A percentile compares a stretch with the other conserved stretches of the same genome.
Conservation (phyloP, 2,329 filamentous ascomycete genomes). For the Emergomyces orientalis region DNA sequence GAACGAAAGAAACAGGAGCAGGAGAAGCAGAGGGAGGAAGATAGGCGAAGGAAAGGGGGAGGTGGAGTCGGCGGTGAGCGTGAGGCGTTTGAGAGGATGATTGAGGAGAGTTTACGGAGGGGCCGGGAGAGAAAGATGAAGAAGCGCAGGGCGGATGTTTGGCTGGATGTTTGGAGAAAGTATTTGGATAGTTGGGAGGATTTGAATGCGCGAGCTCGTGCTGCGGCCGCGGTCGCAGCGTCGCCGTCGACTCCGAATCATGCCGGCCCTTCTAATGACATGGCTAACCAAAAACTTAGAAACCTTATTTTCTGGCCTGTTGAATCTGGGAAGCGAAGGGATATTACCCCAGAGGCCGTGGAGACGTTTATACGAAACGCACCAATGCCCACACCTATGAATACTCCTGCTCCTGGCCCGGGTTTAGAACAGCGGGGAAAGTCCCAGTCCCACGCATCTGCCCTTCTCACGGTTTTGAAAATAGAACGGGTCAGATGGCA, state of each 20-base stretch:
- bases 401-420: slow-evolving; percentile 12
- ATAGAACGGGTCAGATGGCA: slow-evolving; percentile 88
- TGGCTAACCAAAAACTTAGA: slow-evolving; percentile 22
- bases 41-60: slow-evolving; percentile 21
- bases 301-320: slow-evolving; percentile 64
- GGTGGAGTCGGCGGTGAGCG: slow-evolving; percentile 24
- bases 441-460: slow-evolving; percentile 12
- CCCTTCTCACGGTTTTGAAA: slow-evolving; percentile 54
- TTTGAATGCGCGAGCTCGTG: slow-evolving; percentile 27
- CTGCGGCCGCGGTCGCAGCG: slow-evolving; percentile 9
- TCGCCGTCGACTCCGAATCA: slow-evolving; percentile 11
- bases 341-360: slow-evolving; percentile 52
- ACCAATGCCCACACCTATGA: slow-evolving; percentile 23
- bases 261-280: slow-evolving; percentile 5
- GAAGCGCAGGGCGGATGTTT: slow-evolving; percentile 36
- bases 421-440: background rate
- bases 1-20: slow-evolving; percentile 50
- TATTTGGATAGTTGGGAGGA: slow-evolving; percentile 58
- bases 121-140: slow-evolving; percentile 54
- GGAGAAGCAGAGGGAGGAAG: slow-evolving; percentile 39
- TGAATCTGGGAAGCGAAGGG: slow-evolving; percentile 47
- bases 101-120: slow-evolving; percentile 59
- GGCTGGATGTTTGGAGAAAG: slow-evolving; percentile 52
- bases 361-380: slow-evolving; percentile 59
- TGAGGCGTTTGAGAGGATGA: slow-evolving; percentile 47